Base-by-base conservation (phyloP, 495 filamentous ascomycete genomes). In the Sordaria brevicollis region DNA sequence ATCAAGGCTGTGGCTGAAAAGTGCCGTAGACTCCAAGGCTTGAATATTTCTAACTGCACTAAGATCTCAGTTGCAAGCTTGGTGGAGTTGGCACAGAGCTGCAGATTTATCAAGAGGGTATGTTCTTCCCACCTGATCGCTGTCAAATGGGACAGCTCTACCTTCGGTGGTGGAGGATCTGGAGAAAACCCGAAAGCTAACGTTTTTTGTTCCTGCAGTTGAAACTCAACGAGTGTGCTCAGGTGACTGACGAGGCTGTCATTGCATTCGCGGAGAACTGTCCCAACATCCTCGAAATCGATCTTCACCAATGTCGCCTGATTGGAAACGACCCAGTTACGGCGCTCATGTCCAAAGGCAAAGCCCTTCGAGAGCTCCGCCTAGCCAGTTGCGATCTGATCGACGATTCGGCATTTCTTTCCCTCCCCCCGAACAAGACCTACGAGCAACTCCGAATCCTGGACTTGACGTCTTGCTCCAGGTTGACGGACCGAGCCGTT, bases 271-370 rank as follows among this genome's bases (percentile, higher is more conserved):
- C 96, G 36, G 83, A 89, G 34, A 87, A 93, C 77, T 98, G 94
- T 78, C 91, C 89, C 7, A 91, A 96, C 66, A 92, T 99, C 36
- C 86, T 99, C 43, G 96, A 99, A 79, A 97, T 98, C 70, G 96
- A 99, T 77, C 88, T 98, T 35, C 91, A 97, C 73, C 89, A 91
- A 74, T 97, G 95, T 82, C 87, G 85, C 35, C 83, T 87, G 33
- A 86, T 98, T 67, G 92, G 90, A 49, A 93, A 94, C 77, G 85
- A 88, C 10, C 90, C 96, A 0, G 85, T 98, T 43, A 93, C 91
- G 0, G 84, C 89, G 15, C 85, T 99, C 21, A 84, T 98, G 65
- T 83, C 85, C 17, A 89, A 90, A 68, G 89, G 93, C 15, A 88
- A 86, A 25, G 89, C 93, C 35, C 88, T 99, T 2, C 90, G 95